A percentile compares a stretch with the other conserved stretches of the same genome.
Conservation (phyloP, 2,329 filamentous ascomycete species). For the Trichothecium roseum region DNA sequence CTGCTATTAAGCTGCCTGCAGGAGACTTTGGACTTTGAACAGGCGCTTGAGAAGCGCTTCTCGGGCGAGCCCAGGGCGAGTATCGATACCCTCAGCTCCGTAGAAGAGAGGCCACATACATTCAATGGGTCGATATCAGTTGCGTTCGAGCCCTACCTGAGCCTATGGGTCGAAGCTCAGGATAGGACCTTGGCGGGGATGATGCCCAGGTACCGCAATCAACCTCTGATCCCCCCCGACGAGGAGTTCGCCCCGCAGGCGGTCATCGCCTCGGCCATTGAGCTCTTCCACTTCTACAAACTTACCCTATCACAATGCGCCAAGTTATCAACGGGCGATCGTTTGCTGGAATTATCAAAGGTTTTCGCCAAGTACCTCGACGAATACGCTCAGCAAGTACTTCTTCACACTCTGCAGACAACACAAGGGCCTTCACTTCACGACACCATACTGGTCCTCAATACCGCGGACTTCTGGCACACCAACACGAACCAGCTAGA, state of each 20-base stretch:
- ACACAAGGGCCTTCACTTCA: conserved; percentile 49
- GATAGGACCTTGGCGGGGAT: conserved; percentile 76
- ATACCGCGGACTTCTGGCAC: conserved; percentile 97
- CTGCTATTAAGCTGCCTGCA: conserved; percentile 80
- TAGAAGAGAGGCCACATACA: conserved; percentile 62
- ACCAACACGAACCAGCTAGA: conserved; percentile 86
- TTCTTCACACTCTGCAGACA: conserved; percentile 58
- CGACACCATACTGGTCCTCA: conserved; percentile 77
- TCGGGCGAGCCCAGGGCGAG: conserved; percentile 64
- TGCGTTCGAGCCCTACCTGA: conserved; percentile 94
- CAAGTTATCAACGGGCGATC: conserved; percentile 84
- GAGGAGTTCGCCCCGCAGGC: conserved; percentile 88
- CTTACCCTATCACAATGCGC: conserved; percentile 88
- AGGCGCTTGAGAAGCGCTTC: conserved; percentile 78
- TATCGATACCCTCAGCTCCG: conserved; percentile 78
- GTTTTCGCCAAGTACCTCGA: conserved; percentile 90
- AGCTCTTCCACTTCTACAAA: conserved; percentile 96
- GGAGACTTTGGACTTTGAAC: conserved; percentile 94
- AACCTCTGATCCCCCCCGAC: conserved; percentile 69
- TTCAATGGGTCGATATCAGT: conserved; percentile 91
- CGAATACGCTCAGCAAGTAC: conserved; percentile 86
- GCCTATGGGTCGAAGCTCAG: conserved; percentile 93
- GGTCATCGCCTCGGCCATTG: conserved; percentile 87
- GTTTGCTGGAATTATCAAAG: conserved; percentile 72
- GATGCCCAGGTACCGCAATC: conserved; percentile 78